Percentiles rank a stretch among this genome's conserved stretches.
phyloP scores from a whole-genome alignment of 495 filamentous ascomycete genomes.

The Penicillium diatomitis region DNA sequence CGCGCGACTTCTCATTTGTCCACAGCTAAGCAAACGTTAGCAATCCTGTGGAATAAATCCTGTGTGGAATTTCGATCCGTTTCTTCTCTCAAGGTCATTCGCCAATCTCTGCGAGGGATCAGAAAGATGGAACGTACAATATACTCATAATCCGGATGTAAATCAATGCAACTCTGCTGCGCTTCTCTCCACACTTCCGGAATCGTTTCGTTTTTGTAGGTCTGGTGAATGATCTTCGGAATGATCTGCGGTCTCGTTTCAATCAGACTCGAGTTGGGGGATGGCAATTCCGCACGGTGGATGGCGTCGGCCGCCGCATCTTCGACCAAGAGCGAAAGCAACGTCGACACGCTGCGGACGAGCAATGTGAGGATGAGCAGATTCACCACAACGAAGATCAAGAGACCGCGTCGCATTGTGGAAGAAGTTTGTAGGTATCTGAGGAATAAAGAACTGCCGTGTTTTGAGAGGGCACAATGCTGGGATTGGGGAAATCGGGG shows the following conservation, averaged over 20 bases:
- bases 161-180: slow-evolving; percentile 64
- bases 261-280: slow-evolving; percentile 52
- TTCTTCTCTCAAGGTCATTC: too few relatives aligned
- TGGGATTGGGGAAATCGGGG: neutral
- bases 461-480: neutral
- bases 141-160: slow-evolving; percentile 74
- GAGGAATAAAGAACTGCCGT: neutral
- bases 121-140: slow-evolving; percentile 42
- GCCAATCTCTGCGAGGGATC: too few relatives aligned
- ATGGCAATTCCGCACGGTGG: slow-evolving; percentile 51
- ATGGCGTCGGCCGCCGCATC: slow-evolving; percentile 59
- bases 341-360: slow-evolving; percentile 53
- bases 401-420: slow-evolving; percentile 54
- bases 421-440: neutral
- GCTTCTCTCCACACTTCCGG: slow-evolving; percentile 65
- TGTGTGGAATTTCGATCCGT: too few relatives aligned
- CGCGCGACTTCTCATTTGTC: slow-evolving; percentile 67
- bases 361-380: slow-evolving; percentile 49
- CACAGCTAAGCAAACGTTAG: slow-evolving; percentile 54
- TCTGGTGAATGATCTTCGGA: slow-evolving; percentile 87
- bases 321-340: slow-evolving; percentile 57
- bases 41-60: neutral
- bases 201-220: slow-evolving; percentile 69
- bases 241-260: slow-evolving; percentile 57
- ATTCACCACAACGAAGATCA: slow-evolving; percentile 55